Evolutionary conservation across 148 eudicot species (phyloP).

Genomic region (Fagopyrum tataricum): DNA sequence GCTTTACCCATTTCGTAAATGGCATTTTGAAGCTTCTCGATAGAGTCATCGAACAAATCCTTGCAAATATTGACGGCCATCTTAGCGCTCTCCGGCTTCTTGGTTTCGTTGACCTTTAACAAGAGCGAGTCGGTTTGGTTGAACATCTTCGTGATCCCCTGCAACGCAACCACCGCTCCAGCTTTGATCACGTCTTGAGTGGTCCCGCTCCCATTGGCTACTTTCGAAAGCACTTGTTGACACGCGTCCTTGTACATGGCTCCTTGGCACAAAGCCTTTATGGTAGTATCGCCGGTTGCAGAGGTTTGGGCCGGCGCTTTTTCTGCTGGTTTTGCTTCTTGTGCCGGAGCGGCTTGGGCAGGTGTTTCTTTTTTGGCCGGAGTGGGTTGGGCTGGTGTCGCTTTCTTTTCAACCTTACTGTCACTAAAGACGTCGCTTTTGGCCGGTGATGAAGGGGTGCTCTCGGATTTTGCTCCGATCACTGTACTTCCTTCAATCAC

Average conservation of each 20-base stretch:
- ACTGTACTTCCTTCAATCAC: neutral
- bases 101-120: constrained; percentile 19
- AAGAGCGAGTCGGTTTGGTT: constrained; percentile 21
- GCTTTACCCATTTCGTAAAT: constrained; percentile 25
- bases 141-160: constrained; percentile 27
- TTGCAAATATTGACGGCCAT: constrained; percentile 31
- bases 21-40: constrained; percentile 26
- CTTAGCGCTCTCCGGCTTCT: constrained; percentile 22
- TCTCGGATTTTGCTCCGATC: neutral
- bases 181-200: constrained; percentile 42
- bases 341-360: neutral
- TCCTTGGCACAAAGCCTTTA: constrained; percentile 38
- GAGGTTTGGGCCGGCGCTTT: neutral
- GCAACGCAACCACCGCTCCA: constrained; percentile 29
- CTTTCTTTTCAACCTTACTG: neutral
- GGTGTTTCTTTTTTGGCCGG: no score
- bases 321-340: no score
- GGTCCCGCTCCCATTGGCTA: constrained; percentile 43
- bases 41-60: constrained; percentile 24
- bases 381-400: neutral
- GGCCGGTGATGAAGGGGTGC: neutral
- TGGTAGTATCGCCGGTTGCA: constrained; percentile 19
- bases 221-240: constrained; percentile 21
- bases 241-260: constrained; percentile 40
- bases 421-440: neutral